Conservation (phyloP, 495 filamentous ascomycete species). For the Penicillium verhagenii region DNA sequence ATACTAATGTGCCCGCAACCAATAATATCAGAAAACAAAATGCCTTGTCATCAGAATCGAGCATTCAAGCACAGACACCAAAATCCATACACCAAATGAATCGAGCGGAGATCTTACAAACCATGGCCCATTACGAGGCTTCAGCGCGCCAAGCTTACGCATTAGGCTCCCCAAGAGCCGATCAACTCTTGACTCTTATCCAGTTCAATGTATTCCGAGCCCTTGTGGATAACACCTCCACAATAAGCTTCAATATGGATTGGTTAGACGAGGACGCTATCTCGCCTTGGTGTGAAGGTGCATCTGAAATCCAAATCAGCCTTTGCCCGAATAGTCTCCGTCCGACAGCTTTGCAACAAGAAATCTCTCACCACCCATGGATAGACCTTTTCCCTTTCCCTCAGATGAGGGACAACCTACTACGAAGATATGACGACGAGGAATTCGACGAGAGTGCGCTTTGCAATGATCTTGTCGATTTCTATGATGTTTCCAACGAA, state of each 20-base stretch:
- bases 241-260: slow-evolving; percentile 17
- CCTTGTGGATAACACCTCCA: slow-evolving; percentile 19
- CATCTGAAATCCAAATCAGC: slow-evolving; percentile 34
- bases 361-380: no score
- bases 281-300: slow-evolving; percentile 14
- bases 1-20: neutral
- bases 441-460: slow-evolving; percentile 43
- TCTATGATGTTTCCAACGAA: slow-evolving; percentile 12
- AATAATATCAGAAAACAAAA: neutral
- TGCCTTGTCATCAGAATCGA: neutral
- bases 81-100: neutral
- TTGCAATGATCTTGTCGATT: slow-evolving; percentile 29
- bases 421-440: slow-evolving; percentile 1
- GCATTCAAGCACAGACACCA: neutral
- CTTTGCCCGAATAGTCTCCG: no score
- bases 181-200: slow-evolving; percentile 35
- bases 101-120: neutral
- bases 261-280: slow-evolving; percentile 24
- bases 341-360: no score
- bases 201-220: slow-evolving; percentile 31
- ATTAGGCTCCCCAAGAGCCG: slow-evolving; percentile 24
- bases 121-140: slow-evolving; percentile 8
- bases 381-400: no score
- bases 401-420: no score
- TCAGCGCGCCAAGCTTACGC: slow-evolving; percentile 6